phyloP scores from a whole-genome alignment of 768 basidiomycete species.

The Leccinum obscurum region DNA sequence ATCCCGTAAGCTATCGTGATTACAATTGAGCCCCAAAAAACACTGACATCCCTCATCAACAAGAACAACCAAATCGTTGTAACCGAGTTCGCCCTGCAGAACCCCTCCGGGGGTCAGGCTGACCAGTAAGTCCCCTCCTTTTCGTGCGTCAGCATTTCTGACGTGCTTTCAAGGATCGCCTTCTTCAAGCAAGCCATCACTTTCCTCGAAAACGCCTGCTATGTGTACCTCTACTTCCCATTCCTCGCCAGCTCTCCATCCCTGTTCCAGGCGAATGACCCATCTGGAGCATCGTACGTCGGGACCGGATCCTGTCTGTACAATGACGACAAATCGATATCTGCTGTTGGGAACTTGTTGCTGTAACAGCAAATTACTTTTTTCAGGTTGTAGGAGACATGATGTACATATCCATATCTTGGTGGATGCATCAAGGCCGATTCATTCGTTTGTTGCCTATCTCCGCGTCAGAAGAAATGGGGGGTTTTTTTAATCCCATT shows the following conservation, averaged over 20 bases:
- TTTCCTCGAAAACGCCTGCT: constrained; percentile 36
- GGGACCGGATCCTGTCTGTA: constrained; percentile 37
- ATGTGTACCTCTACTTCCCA: constrained; percentile 38
- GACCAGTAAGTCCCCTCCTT: constrained; percentile 27
- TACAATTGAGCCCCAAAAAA: not conserved
- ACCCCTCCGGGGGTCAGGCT: constrained; percentile 32
- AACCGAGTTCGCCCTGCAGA: constrained; percentile 35
- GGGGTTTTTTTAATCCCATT: no score
- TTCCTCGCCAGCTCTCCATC: constrained; percentile 36
- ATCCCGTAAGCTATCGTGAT: constrained; percentile 23
- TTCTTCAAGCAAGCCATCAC: constrained; percentile 36
- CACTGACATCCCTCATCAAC: constrained; percentile 2
- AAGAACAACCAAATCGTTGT: constrained; percentile 30
- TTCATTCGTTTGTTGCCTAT: not conserved
- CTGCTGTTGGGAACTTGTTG: constrained; percentile 29
- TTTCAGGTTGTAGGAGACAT: not conserved
- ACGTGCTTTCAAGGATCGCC: constrained; percentile 20
- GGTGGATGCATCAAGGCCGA: not conserved
- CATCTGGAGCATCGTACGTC: constrained; percentile 9
- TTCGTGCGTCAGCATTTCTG: not conserved
- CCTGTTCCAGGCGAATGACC: constrained; percentile 24
- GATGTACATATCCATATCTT: not conserved
- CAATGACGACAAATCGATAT: constrained; percentile 30
- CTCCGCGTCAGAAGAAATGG: no score
- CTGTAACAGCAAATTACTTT: constrained; percentile 1